Percentiles rank a stretch among this genome's conserved stretches.
These are phyloP conservation scores for Cryphonectria parasitica DNA, from an alignment of 2,329 filamentous ascomycete species.

Conservation along the genomic window DNA sequence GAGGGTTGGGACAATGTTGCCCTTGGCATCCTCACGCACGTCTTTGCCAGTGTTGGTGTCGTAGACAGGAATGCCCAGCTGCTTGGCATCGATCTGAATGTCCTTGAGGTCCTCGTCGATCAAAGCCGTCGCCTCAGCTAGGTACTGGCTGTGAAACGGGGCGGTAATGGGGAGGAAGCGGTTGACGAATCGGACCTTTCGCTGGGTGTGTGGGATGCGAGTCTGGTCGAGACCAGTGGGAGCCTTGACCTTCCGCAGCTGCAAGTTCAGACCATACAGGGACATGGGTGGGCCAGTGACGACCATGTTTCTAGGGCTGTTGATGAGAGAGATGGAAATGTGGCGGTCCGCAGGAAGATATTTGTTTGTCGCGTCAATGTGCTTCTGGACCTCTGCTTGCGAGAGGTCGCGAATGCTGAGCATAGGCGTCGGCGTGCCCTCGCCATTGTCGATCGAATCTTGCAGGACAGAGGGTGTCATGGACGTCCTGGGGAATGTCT, in stretches of 20 bases:
- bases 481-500: slow-evolving; percentile 94
- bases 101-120: slow-evolving; percentile 88
- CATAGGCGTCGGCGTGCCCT: slow-evolving; percentile 97
- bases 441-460: slow-evolving; percentile 91
- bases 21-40: slow-evolving; percentile 68
- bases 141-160: slow-evolving; percentile 96
- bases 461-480: slow-evolving; percentile 87
- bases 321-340: slow-evolving; percentile 92
- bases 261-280: slow-evolving; percentile 92
- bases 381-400: slow-evolving; percentile 85
- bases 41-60: slow-evolving; percentile 90
- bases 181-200: slow-evolving; percentile 95
- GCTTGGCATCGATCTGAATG: slow-evolving; percentile 72
- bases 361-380: slow-evolving; percentile 95
- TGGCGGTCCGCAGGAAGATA: slow-evolving; percentile 92
- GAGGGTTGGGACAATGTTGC: slow-evolving; percentile 83
- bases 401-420: slow-evolving; percentile 94
- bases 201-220: slow-evolving; percentile 89
- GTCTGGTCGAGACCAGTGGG: slow-evolving; percentile 97
- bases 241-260: slow-evolving; percentile 95
- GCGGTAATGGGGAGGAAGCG: slow-evolving; percentile 97
- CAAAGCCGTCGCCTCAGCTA: slow-evolving; percentile 77
- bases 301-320: slow-evolving; percentile 96
- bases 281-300: slow-evolving; percentile 96
- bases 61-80: slow-evolving; percentile 83